phyloP scores from a whole-genome alignment of 306 rosid species.

The Ormosia emarginata region DNA sequence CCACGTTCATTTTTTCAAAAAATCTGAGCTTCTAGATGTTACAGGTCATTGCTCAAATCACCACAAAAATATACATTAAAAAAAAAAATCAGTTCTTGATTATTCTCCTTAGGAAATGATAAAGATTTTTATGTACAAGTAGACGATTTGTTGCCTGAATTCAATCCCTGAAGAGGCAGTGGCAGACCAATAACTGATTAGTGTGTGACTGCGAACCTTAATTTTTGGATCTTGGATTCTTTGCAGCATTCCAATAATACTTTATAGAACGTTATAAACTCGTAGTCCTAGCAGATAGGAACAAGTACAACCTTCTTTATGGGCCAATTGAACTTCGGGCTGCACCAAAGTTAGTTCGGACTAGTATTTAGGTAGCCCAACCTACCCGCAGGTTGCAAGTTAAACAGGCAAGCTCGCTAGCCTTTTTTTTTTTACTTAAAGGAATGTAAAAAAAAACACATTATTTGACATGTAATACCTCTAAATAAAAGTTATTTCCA shows the following conservation, averaged over 20 bases:
- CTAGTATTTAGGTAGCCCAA: neutral
- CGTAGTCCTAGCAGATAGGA: neutral
- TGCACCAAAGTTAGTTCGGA: neutral
- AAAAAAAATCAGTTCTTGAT: neutral
- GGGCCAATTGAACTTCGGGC: neutral
- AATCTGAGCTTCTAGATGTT: constrained; percentile 19
- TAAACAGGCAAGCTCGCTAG: too few relatives aligned
- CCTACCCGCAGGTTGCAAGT: too few relatives aligned
- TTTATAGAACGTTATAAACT: neutral
- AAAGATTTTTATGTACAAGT: neutral
- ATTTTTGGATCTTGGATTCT: constrained; percentile 5
- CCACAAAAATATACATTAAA: neutral
- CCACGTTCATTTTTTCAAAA: neutral
- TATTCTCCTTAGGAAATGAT: neutral
- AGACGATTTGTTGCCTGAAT: constrained; percentile 9
- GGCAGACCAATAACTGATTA: constrained; percentile 28
- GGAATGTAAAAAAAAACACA: too few relatives aligned
- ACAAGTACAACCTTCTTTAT: neutral
- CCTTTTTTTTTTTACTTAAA: too few relatives aligned
- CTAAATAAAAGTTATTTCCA: too few relatives aligned
- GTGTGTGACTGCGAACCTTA: constrained; percentile 17
- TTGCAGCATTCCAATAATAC: neutral
- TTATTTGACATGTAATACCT: too few relatives aligned
- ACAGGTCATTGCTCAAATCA: constrained; percentile 26
- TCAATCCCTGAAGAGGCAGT: neutral